Base-by-base conservation (phyloP, 805 yeast genomes). In the Novakomyces olei region DNA sequence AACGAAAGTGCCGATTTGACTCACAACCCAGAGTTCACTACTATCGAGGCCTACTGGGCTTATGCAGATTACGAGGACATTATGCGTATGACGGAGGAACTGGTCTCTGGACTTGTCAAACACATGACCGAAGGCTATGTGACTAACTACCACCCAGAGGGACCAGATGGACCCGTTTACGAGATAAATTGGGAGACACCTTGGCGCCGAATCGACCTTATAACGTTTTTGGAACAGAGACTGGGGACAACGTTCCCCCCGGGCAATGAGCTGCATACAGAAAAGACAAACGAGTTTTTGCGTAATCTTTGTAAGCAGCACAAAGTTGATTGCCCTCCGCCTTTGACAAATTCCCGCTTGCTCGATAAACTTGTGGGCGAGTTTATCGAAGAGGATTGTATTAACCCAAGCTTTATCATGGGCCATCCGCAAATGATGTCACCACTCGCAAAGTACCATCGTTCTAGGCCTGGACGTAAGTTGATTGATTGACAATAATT, bases 351-450 rank as follows among this genome's bases (percentile, higher is more conserved):
- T 59, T 94, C 98, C 36, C 78, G 98, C 63, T 85, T 85, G 95
- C 71, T 88, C 54, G 98, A 88, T 66, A 83, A 79, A 65, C 71
- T 85, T 42, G 94, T 85, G 46, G 96, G 98, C 51, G 95, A 80
- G 55, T 69, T 75, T 55, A 45, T 58, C 26, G 98, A 85, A 64
- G 95, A 83, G 50, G 64, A 70, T 34, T 79, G 91, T 53, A 77
- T 85, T 58, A 88, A 79, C 66, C 98, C 98, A 47, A 88, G 96
- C 30, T 85, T 85, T 58, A 78, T 85, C 57, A 83, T 80, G 50
- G 98, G 98, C 47, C 98, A 85, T 58, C 98, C 98, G 38, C 95
- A 85, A 63, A 80, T 85, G 91, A 85, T 85, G 98, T 85, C 96
- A 37, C 98, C 98, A 44, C 68, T 85, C 58, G 98, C 98, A 53